Percentiles rank a stretch among this genome's conserved stretches.
These are phyloP conservation scores for Penicillium crystallinum DNA, from an alignment of 495 filamentous ascomycete genomes.

Conservation along the genomic window DNA sequence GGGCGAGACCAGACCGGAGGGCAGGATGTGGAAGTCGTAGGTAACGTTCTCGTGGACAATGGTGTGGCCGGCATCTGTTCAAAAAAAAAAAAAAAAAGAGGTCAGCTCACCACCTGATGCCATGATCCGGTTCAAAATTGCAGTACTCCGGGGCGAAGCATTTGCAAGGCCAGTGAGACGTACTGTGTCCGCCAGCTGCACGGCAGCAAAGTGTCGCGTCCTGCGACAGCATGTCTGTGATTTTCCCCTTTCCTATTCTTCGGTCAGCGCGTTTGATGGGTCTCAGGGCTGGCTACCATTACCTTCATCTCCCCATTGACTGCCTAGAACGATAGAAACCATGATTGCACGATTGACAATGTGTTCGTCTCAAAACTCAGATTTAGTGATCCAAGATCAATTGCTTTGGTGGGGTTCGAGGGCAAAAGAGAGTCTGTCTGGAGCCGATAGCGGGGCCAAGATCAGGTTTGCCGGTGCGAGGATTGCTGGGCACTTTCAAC, in stretches of 20 bases:
- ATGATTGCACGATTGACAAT: constrained; percentile 25
- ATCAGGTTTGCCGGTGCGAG: constrained; percentile 8
- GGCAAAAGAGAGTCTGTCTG: constrained; percentile 2
- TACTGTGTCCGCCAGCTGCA: constrained; percentile 65
- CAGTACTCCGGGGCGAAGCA: background rate
- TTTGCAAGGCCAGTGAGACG: constrained; percentile 10
- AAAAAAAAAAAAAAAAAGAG: constrained; percentile 3
- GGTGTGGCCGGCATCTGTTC: constrained; percentile 48
- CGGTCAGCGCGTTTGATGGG: constrained; percentile 2
- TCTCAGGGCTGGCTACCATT: background rate
- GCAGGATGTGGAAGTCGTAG: constrained; percentile 70
- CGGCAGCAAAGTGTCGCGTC: constrained; percentile 53
- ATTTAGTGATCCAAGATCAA: constrained; percentile 2
- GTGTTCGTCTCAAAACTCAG: background rate
- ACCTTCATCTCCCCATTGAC: constrained; percentile 69
- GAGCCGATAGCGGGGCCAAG: constrained; percentile 9
- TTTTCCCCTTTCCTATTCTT: constrained; percentile 59
- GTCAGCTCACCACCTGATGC: constrained; percentile 9
- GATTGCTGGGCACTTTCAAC: background rate
- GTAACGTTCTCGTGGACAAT: constrained; percentile 56
- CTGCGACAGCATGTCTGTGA: constrained; percentile 61
- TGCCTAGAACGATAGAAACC: constrained; percentile 59
- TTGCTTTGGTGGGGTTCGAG: constrained; percentile 10
- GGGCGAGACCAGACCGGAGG: constrained; percentile 70
- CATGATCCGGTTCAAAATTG: constrained; percentile 7